Evolutionary conservation across 768 basidiomycete species (phyloP), one percentile per base, ranked within the genome.

Genomic region (Suillus brevipes): DNA sequence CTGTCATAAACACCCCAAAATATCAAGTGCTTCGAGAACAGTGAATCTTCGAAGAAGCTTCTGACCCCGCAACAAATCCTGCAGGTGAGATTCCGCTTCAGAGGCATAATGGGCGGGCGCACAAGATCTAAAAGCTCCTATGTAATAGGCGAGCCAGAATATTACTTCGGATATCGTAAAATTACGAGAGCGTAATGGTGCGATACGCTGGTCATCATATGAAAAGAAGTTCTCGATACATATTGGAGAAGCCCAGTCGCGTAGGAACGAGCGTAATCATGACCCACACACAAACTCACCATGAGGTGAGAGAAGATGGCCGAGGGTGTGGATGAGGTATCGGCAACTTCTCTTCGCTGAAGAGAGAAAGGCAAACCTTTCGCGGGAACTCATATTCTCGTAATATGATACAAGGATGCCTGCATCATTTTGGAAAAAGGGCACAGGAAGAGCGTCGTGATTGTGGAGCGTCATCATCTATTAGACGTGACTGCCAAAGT

Each of bases 181-280:
- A 59, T 36, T 40, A 31, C 38, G 18, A 42, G 28, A 42, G 40
- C 18, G 40, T 31, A 31, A 31, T 59, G 3, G 58, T 59, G 58
- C 25, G 40, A 31, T 42, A 28, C 37, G 12, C 31, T 14, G 25
- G 38, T 7, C 40, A 59, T 42, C 40, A 59, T 59, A 43, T 40
- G 18, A 58, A 59, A 59, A 59, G 58, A 59, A 59, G 58, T 31
- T 40, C 40, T 40, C 18, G 6, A 13, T 59, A 20, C n/a, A 37
- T 55, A 23, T 37, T 23, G n/a, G 40, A 42, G 58, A 59, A 59
- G 58, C 28, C 28, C 28, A 59, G 58, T 42, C 40, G 40, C 58
- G 40, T 59, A 59, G 58, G 40, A 59, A 59, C 57, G 57, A 58
- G 38, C 37, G 53, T 36, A 34, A 55, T 55, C 53, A 36, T 20